Base-by-base conservation (phyloP, 2,329 filamentous ascomycete genomes). In the Conoideocrella luteorostrata region DNA sequence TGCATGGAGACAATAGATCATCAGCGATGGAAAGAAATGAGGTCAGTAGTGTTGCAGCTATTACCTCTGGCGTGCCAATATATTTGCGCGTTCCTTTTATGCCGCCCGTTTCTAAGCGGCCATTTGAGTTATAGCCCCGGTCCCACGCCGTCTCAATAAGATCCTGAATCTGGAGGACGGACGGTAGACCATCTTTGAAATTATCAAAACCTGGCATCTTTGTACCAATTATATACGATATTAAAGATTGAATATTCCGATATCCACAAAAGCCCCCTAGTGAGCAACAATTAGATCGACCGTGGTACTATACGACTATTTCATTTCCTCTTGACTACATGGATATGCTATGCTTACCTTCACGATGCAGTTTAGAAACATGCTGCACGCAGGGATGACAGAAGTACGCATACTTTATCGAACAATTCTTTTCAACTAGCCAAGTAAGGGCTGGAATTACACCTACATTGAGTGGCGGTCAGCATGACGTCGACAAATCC, bases 191-290 rank as follows among this genome's bases (percentile, higher is more conserved):
- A 4, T 69, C 67, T 1, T 69, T 62, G 47, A 95, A 86, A 38
- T 69, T 64, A 32, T 82, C 70, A 47, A 75, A 63, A 0, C 85
- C 86, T 11, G 70, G 64, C 11, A 70, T 70, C 30, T 68, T 61
- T 1, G 77, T 67, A 7, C 74, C 76, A 46, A 82, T 77, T 17
- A 96, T 78, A 59, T 88, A 90, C 0, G 89, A 91, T 12, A 84
- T 69, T 52, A 96, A 65, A 82, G 94, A 94, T 61, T 97, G 93
- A 24, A 95, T 94, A 57, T 95, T 97, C 32, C 91, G 78, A 60
- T 96, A 97, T 4, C 91, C 91, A 59, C 91, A 97, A 60, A 97
- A 97, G 5, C 88, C 86, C 18, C 89, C 89, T 78, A 18, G 3
- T 21, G 4, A 20, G 20, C 34, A 40, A 13, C 20, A 15, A 13